Percentiles rank a stretch among this genome's conserved stretches.
phyloP scores from a whole-genome alignment of 177 flowering plant genomes.

The Telopea speciosissima region DNA sequence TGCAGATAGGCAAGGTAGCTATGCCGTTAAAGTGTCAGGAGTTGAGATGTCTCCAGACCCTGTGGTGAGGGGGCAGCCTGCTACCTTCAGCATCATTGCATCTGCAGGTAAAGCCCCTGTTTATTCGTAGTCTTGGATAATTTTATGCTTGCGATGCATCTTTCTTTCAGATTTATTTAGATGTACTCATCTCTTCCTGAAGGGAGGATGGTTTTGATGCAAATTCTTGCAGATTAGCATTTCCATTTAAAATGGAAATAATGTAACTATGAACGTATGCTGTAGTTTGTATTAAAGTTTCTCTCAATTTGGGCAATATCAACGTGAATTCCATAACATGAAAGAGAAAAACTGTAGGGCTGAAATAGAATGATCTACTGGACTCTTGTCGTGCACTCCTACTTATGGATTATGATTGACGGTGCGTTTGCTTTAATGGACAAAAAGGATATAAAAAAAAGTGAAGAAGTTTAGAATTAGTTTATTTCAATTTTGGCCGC shows the following conservation, averaged over 20 bases:
- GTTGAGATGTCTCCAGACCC: conserved; percentile 65
- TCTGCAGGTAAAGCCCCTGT: conserved; percentile 35
- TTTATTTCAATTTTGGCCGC: no score
- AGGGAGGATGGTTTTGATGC: not conserved
- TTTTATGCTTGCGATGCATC: not conserved
- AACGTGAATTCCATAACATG: no score
- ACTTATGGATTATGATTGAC: no score
- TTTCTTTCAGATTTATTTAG: not conserved
- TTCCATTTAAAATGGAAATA: not conserved
- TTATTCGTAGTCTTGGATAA: not conserved
- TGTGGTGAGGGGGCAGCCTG: conserved; percentile 40
- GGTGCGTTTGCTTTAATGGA: no score
- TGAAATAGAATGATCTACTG: no score
- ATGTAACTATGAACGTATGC: no score
- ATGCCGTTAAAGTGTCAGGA: conserved; percentile 51
- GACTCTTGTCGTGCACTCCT: no score
- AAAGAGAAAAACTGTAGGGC: no score
- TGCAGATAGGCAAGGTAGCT: conserved; percentile 52
- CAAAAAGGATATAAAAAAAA: no score
- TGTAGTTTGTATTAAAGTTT: no score
- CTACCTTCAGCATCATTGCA: conserved; percentile 61
- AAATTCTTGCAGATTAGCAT: not conserved
- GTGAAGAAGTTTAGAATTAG: not conserved
- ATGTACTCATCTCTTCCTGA: not conserved
- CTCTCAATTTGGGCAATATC: no score